Conservation (phyloP, 1,139 yeast genomes). For the Suhomyces maxii region DNA sequence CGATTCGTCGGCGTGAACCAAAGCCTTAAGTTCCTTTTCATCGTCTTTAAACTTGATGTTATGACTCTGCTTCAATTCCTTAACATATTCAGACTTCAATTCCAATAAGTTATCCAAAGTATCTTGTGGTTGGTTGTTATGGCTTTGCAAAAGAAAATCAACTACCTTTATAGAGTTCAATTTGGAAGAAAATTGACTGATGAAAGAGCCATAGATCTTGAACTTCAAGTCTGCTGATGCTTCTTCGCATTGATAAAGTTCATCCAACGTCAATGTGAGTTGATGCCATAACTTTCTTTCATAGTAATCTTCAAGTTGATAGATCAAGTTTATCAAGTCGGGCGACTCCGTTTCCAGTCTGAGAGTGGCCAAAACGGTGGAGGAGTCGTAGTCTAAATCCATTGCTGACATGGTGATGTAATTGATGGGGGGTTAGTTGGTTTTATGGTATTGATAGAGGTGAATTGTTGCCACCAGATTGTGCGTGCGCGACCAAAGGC, state of each 20-base stretch:
- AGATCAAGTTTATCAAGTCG: conserved; percentile 61
- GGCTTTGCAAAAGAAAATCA: conserved; percentile 62
- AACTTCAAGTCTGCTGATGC: conserved; percentile 44
- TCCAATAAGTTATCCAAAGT: conserved; percentile 57
- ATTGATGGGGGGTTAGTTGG: background rate
- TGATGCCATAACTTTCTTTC: conserved; percentile 83
- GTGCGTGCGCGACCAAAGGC: conserved; percentile 3
- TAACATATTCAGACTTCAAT: conserved; percentile 51
- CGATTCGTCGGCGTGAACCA: conserved; percentile 42
- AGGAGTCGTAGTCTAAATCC: conserved; percentile 48
- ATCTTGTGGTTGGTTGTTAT: conserved; percentile 45
- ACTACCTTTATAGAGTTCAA: conserved; percentile 79
- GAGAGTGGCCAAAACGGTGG: conserved; percentile 68
- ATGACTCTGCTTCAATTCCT: conserved; percentile 27
- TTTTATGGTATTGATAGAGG: background rate
- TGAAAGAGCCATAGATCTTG: conserved; percentile 71
- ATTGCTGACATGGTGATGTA: conserved; percentile 21
- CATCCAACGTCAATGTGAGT: conserved; percentile 67
- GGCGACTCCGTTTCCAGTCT: conserved; percentile 69
- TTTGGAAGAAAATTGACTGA: conserved; percentile 63
- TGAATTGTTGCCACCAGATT: conserved; percentile 5
- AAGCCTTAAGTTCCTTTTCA: conserved; percentile 36
- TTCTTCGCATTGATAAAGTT: conserved; percentile 48
- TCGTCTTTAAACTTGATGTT: conserved; percentile 25
- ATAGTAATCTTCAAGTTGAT: conserved; percentile 80